These are phyloP conservation scores for Rosa hybrid DNA, from an alignment of 331 rosid genomes.

Conservation along the genomic window DNA sequence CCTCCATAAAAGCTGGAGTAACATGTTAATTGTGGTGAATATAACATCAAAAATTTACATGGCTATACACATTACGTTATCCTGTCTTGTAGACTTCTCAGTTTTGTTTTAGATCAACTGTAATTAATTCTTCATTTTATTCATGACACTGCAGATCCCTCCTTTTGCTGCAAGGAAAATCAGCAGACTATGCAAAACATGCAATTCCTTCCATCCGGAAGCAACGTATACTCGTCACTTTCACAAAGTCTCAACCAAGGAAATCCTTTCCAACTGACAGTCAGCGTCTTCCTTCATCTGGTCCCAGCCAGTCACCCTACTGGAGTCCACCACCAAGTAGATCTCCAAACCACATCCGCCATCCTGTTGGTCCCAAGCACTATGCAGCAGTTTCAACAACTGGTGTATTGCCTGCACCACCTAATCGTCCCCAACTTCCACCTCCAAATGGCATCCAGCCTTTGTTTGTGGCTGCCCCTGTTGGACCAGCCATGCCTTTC, in stretches of 20 bases:
- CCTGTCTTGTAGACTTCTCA: not conserved
- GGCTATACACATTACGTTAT: not conserved
- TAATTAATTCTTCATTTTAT: not conserved
- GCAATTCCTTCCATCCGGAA: conserved; percentile 81
- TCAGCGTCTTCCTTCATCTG: conserved; percentile 47
- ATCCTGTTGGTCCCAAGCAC: conserved; percentile 65
- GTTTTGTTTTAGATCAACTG: conserved; percentile 3
- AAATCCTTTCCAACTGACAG: conserved; percentile 52
- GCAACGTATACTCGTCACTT: conserved; percentile 76
- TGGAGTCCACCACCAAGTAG: conserved; percentile 79
- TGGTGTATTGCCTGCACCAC: conserved; percentile 73
- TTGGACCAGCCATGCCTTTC: conserved; percentile 62
- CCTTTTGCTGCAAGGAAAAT: conserved; percentile 74
- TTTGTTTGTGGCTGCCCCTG: conserved; percentile 59
- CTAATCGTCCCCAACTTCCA: conserved; percentile 59
- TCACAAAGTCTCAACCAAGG: conserved; percentile 70
- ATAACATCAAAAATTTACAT: no score
- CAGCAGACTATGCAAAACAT: conserved; percentile 67
- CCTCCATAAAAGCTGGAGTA: not conserved
- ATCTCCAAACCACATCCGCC: conserved; percentile 71
- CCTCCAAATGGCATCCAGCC: conserved; percentile 72
- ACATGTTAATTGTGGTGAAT: not conserved
- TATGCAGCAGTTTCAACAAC: conserved; percentile 51
- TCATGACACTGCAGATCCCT: conserved; percentile 55
- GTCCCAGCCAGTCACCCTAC: conserved; percentile 42